Evolutionary conservation across 2,329 filamentous ascomycete genomes (phyloP).

Genomic region (Nemania sp.): DNA sequence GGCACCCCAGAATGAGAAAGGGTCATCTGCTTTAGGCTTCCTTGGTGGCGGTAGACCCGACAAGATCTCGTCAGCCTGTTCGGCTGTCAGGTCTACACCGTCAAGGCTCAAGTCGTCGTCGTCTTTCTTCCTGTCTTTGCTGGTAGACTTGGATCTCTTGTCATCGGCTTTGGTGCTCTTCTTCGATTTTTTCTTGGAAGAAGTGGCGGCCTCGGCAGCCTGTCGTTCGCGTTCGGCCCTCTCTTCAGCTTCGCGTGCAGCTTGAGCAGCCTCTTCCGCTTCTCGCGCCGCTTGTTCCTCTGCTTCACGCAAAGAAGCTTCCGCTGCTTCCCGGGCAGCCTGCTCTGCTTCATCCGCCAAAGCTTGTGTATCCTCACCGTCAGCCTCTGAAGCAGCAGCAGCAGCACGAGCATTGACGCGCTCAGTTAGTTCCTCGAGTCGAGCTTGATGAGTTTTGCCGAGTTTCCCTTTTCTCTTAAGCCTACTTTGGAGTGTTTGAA

Average conservation of each 20-base stretch:
- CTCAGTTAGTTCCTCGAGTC: conserved; percentile 22
- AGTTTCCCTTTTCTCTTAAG: conserved; percentile 14
- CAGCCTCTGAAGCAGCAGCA: neutral
- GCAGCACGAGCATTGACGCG: conserved; percentile 19
- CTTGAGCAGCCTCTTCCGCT: conserved; percentile 35
- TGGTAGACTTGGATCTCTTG: conserved; percentile 43
- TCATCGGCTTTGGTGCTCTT: conserved; percentile 47
- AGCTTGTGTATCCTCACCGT: neutral
- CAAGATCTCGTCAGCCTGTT: conserved; percentile 39
- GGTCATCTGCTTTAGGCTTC: conserved; percentile 42
- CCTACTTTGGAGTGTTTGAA: conserved; percentile 10
- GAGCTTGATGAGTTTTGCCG: conserved; percentile 5
- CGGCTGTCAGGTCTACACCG: conserved; percentile 38
- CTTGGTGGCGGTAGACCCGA: conserved; percentile 31
- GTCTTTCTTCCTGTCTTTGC: conserved; percentile 34
- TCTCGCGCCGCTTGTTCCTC: conserved; percentile 33
- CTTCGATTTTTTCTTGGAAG: conserved; percentile 44
- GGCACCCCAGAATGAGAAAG: conserved; percentile 64
- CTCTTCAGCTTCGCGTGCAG: conserved; percentile 37
- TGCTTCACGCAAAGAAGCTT: conserved; percentile 21
- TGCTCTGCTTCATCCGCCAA: neutral
- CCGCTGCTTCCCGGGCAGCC: conserved; percentile 25
- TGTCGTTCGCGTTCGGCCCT: conserved; percentile 37
- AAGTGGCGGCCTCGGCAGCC: conserved; percentile 38
- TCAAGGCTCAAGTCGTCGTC: conserved; percentile 39